These are phyloP conservation scores for Aspergillus alliaceus DNA, from an alignment of 2,329 filamentous ascomycete species.

Conservation along the genomic window DNA sequence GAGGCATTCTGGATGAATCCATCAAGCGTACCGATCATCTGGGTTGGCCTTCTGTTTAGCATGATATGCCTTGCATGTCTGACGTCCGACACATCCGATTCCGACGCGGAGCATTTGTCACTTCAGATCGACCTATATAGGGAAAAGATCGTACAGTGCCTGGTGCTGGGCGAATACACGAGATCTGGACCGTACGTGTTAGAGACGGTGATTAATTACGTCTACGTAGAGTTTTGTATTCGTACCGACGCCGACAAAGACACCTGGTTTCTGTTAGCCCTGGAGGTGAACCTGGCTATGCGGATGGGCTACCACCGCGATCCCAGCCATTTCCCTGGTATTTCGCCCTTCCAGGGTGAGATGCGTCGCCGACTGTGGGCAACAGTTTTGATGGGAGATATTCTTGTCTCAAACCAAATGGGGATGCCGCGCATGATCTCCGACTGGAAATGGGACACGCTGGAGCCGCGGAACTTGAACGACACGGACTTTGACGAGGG, in stretches of 20 bases:
- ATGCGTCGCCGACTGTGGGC: slow-evolving; percentile 46
- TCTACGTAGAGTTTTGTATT: slow-evolving; percentile 54
- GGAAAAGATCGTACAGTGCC: slow-evolving; percentile 50
- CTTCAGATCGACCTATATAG: slow-evolving; percentile 21
- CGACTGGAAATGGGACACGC: slow-evolving; percentile 59
- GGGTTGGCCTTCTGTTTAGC: slow-evolving; percentile 47
- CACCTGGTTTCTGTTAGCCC: slow-evolving; percentile 54
- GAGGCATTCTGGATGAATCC: slow-evolving; percentile 46
- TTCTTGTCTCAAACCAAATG: slow-evolving; percentile 61
- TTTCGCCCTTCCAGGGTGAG: slow-evolving; percentile 57
- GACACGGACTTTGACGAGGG: slow-evolving; percentile 60
- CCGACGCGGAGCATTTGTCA: slow-evolving; percentile 4
- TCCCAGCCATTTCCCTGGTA: slow-evolving; percentile 51
- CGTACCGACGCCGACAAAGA: slow-evolving; percentile 55
- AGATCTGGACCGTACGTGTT: slow-evolving; percentile 54
- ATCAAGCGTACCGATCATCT: slow-evolving; percentile 38
- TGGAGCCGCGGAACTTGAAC: slow-evolving; percentile 55
- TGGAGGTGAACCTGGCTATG: slow-evolving; percentile 59
- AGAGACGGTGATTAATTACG: slow-evolving; percentile 57
- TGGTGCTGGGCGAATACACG: slow-evolving; percentile 56
- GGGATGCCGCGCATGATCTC: slow-evolving; percentile 62
- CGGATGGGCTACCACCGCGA: slow-evolving; percentile 62
- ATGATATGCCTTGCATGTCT: slow-evolving; percentile 32
- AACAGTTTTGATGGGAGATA: slow-evolving; percentile 53
- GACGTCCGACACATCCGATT: slow-evolving; percentile 8